phyloP scores from a whole-genome alignment of 306 rosid species.

The Medicago truncatula region MtrunA17r5.0-ANR NC_053046.1:29181501-29182000 shows the following conservation, averaged over 20 bases:
- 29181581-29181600: no score
- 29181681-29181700: not conserved
- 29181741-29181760: conserved; percentile 53
- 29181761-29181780: conserved; percentile 41
- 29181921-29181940: not conserved
- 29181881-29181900: not conserved
- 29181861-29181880: conserved; percentile 39
- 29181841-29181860: conserved; percentile 54
- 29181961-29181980: conserved; percentile 64
- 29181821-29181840: conserved; percentile 49
- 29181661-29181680: no score
- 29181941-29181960: not conserved
- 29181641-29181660: no score
- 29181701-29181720: not conserved
- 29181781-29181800: conserved; percentile 39
- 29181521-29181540: conserved; percentile 1
- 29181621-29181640: no score
- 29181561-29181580: no score
- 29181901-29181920: not conserved
- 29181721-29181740: not conserved
- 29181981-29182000: conserved; percentile 47
- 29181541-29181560: not conserved
- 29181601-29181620: no score
- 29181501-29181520: conserved; percentile 37
- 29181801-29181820: conserved; percentile 39